Conservation (phyloP, 257 asterid genomes). For the Ballota nigra region DNA sequence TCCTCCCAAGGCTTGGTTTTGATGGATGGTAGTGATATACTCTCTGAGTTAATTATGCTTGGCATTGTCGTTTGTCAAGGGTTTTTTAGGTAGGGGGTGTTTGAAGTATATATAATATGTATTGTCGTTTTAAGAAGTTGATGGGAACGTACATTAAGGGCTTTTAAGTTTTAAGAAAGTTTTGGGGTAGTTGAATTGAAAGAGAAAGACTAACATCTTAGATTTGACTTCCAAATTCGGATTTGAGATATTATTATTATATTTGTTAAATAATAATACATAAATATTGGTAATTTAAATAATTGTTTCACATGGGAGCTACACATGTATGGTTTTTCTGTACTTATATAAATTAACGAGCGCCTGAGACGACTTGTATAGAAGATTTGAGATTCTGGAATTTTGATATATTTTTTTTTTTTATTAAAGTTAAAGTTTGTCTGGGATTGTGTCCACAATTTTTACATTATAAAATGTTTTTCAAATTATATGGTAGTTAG, state of each 20-base stretch:
- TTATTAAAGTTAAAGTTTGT: background rate
- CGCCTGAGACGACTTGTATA: background rate
- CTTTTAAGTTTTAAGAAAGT: background rate
- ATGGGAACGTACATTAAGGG: background rate
- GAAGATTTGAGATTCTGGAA: background rate
- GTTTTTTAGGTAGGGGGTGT: background rate
- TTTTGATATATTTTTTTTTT: no score
- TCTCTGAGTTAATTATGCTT: background rate
- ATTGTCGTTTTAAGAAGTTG: background rate
- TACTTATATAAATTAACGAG: background rate
- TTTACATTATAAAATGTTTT: background rate
- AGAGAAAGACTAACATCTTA: constrained; percentile 23
- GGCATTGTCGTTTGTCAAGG: constrained; percentile 6
- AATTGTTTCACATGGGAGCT: constrained; percentile 22
- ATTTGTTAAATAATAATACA: background rate
- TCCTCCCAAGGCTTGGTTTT: constrained; percentile 16
- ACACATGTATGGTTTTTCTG: background rate
- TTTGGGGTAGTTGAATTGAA: constrained; percentile 26
- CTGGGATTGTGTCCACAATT: background rate
- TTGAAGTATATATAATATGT: background rate
- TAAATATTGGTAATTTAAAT: background rate
- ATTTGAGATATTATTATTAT: background rate
- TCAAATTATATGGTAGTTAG: background rate
- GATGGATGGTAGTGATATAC: constrained; percentile 10
- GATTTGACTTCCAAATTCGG: constrained; percentile 23